Evolutionary conservation across 257 asterid species (phyloP).

Genomic region (Gentiana dahurica): DNA sequence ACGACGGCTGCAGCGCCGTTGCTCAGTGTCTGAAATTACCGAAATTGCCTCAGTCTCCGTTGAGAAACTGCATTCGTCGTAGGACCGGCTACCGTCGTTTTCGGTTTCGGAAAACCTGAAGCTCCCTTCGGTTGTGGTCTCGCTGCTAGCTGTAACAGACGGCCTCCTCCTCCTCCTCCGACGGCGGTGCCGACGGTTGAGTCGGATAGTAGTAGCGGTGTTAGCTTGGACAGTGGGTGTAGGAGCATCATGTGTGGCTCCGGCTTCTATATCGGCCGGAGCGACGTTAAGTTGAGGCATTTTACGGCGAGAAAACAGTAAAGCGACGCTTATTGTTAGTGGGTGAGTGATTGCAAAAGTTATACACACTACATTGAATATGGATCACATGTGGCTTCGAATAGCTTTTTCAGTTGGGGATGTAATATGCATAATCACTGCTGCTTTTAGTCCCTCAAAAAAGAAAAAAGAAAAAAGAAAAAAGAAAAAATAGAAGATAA

Average conservation of each 20-base stretch:
- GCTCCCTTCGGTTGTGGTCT: conserved; percentile 41
- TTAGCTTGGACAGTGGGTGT: neutral
- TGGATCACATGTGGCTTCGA: too few relatives aligned
- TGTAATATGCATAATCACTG: neutral
- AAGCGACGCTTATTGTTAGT: neutral
- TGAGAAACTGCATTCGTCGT: conserved; percentile 23
- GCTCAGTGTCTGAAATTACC: conserved; percentile 10
- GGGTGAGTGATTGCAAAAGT: neutral
- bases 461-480: too few relatives aligned
- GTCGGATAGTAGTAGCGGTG: conserved; percentile 7
- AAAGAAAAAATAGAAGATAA: too few relatives aligned
- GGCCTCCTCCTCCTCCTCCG: conserved; percentile 23
- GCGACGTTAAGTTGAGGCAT: conserved; percentile 20
- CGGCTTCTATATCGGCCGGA: conserved; percentile 19
- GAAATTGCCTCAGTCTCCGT: conserved; percentile 19
- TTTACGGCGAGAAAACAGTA: neutral
- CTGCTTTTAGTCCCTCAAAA: neutral
- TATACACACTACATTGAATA: neutral
- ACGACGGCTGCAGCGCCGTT: conserved; percentile 11
- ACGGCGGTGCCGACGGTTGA: conserved; percentile 20
- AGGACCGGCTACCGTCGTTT: conserved; percentile 18
- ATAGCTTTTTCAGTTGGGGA: neutral
- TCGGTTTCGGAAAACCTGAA: conserved; percentile 36
- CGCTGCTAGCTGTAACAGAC: conserved; percentile 30
- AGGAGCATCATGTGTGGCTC: neutral